A percentile compares a stretch with the other conserved stretches of the same genome.
phyloP scores from a whole-genome alignment of 805 yeast genomes.

The Blastobotrys attinorum region DNA sequence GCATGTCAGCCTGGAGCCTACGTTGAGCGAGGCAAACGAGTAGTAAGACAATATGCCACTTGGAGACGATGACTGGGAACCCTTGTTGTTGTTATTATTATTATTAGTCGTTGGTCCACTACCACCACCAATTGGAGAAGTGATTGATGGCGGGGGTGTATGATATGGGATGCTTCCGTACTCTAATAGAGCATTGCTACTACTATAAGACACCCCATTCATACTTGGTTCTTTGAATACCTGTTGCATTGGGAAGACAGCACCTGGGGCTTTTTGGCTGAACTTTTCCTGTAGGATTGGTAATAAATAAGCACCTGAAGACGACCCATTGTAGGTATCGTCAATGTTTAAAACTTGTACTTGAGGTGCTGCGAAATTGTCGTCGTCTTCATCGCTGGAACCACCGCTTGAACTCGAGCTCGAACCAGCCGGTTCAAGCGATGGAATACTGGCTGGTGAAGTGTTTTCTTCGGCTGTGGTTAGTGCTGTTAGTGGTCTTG shows the following conservation, averaged over 20 bases:
- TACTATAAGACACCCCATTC: too few species aligned
- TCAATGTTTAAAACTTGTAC: conserved; percentile 22
- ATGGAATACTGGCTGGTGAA: neutral
- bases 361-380: conserved; percentile 21
- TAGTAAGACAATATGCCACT: neutral
- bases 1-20: conserved; percentile 49
- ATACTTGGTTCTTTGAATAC: neutral
- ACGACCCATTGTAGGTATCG: conserved; percentile 28
- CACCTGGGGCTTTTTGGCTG: conserved; percentile 17
- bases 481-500: too few species aligned
- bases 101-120: too few species aligned
- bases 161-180: neutral
- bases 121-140: neutral
- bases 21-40: conserved; percentile 12
- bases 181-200: too few species aligned
- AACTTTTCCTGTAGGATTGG: conserved; percentile 24
- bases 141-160: conserved; percentile 6
- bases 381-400: conserved; percentile 18
- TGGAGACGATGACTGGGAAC: neutral
- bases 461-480: neutral
- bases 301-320: conserved; percentile 28
- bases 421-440: too few species aligned
- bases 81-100: too few species aligned
- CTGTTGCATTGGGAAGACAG: conserved; percentile 9
- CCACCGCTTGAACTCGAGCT: conserved; percentile 1